These are phyloP conservation scores for Claviceps pusilla DNA, from an alignment of 2,329 filamentous ascomycete species.

Conservation along the genomic window DNA sequence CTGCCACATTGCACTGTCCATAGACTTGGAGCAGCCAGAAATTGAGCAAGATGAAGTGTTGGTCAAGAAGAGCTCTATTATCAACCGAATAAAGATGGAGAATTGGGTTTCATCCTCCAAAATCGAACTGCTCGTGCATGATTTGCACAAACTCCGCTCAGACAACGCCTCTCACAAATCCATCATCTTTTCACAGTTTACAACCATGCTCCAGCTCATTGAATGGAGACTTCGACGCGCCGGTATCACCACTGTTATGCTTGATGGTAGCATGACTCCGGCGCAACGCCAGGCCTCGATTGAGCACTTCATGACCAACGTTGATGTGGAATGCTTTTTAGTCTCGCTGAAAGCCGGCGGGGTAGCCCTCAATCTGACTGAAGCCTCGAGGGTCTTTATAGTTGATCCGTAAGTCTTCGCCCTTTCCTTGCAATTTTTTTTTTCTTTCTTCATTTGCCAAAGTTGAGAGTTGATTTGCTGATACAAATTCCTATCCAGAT, in stretches of 20 bases:
- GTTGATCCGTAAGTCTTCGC: slow-evolving; percentile 65
- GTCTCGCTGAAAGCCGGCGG: slow-evolving; percentile 93
- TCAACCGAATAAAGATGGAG: slow-evolving; percentile 97
- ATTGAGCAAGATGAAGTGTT: slow-evolving; percentile 79
- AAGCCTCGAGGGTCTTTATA: slow-evolving; percentile 89
- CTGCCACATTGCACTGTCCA: slow-evolving; percentile 78
- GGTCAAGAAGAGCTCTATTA: slow-evolving; percentile 91
- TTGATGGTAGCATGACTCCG: slow-evolving; percentile 94
- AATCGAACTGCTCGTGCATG: slow-evolving; percentile 90
- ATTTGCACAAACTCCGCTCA: slow-evolving; percentile 79
- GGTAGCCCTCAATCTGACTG: slow-evolving; percentile 86
- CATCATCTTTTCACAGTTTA: slow-evolving; percentile 96
- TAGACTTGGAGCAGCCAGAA: slow-evolving; percentile 89
- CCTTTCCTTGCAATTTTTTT: not conserved
- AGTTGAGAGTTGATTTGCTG: not conserved
- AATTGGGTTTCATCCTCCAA: slow-evolving; percentile 98
- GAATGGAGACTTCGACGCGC: slow-evolving; percentile 92
- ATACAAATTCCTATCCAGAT: slow-evolving; percentile 31
- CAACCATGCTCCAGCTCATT: slow-evolving; percentile 90
- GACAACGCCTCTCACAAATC: slow-evolving; percentile 91
- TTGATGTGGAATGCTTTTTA: slow-evolving; percentile 87
- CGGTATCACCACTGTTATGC: slow-evolving; percentile 96
- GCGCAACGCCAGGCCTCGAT: slow-evolving; percentile 86
- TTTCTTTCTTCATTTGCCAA: too few relatives aligned
- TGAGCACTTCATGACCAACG: slow-evolving; percentile 90